A percentile compares a stretch with the other conserved stretches of the same genome.
Evolutionary conservation across 2,329 filamentous ascomycete genomes (phyloP).

Genomic region (Paraconiothyrium sp.): DNA sequence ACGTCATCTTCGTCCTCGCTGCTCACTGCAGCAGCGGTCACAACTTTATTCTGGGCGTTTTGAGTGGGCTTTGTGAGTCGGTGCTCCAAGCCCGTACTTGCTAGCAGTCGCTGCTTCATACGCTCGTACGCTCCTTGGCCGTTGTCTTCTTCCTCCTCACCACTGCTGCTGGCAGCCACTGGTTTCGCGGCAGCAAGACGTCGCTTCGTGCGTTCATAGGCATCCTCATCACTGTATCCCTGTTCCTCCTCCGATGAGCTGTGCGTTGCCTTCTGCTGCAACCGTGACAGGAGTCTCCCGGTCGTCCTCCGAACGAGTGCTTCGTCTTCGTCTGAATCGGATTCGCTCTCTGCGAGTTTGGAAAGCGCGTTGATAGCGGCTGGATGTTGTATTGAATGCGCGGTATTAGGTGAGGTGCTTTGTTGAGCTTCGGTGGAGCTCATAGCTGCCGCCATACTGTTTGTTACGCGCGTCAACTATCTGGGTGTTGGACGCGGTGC

Average conservation of each 20-base stretch:
- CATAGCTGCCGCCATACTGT: background rate
- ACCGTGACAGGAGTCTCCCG: conserved; percentile 71
- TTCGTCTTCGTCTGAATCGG: conserved; percentile 47
- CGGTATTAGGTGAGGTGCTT: conserved; percentile 1
- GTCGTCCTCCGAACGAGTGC: conserved; percentile 58
- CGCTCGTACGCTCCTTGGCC: conserved; percentile 57
- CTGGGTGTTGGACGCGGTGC: background rate
- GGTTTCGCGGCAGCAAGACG: conserved; percentile 10
- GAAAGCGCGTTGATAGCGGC: conserved; percentile 60
- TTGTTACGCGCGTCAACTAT: background rate
- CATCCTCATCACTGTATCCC: conserved; percentile 27
- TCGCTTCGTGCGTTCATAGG: conserved; percentile 46
- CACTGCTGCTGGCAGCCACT: conserved; percentile 24
- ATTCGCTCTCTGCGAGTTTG: conserved; percentile 58
- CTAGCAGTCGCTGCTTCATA: conserved; percentile 57
- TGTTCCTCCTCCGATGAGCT: conserved; percentile 22
- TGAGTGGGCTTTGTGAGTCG: conserved; percentile 6
- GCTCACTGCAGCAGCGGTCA: conserved; percentile 20
- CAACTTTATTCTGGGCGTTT: conserved; percentile 12
- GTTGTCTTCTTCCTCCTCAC: conserved; percentile 40
- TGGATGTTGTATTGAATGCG: conserved; percentile 28
- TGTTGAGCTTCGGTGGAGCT: conserved; percentile 1
- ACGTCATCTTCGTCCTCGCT: conserved; percentile 43
- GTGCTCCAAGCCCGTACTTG: conserved; percentile 28
- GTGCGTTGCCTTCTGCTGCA: conserved; percentile 52